Base-by-base conservation (phyloP, 1,284 basidiomycete species). In the Ustilago esculenta region DNA sequence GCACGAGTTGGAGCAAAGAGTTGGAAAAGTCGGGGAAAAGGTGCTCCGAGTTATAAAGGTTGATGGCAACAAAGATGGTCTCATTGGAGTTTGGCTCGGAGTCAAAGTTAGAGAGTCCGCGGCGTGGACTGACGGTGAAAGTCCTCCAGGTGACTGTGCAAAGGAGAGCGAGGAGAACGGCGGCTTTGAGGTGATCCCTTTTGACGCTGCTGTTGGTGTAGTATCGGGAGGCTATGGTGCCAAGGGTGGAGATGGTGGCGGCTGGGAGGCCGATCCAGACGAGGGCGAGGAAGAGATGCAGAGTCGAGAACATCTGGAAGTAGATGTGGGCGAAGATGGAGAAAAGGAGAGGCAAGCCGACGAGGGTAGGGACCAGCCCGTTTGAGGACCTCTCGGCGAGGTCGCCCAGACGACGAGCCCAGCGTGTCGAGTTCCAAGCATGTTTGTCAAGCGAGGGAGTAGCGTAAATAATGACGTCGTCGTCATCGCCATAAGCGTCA, bases 41-140 rank as follows among this genome's bases (percentile, higher is more conserved):
- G 21, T 55, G 40, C 41, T 77, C 70, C 4, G 60, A 65, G 41
- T 77, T 73, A 66, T 71, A 70, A 20, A 77, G 53, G 39, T 75
- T 67, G 46, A 60, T 59, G 5, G 65, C 68, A 23, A 75, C 55
- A 29, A 59, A 77, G 51, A 50, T 52, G 4, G 71, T 76, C 39
- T 56, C 43, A 21, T 69, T 51, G 21, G 48, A 45, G 23, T 18
- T 17, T 18, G 27, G 33, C 2, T 23, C 2, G 8, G n/a, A 23
- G 3, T 37, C 15, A 8, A 20, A 30, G n/a, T 40, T 30, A 37
- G 53, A 56, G 20, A 56, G 44, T 3, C 37, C 48, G 17, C 43
- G 48, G 10, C 36, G 49, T 6, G 39, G 40, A 17, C 52, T 63
- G 60, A 33, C 30, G 20, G 53, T 63, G 40, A 36, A 52, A 0